A percentile compares a stretch with the other conserved stretches of the same genome.
These are phyloP conservation scores for Ophiostoma australiae DNA, from an alignment of 2,329 filamentous ascomycete species.

Conservation along the genomic window DNA sequence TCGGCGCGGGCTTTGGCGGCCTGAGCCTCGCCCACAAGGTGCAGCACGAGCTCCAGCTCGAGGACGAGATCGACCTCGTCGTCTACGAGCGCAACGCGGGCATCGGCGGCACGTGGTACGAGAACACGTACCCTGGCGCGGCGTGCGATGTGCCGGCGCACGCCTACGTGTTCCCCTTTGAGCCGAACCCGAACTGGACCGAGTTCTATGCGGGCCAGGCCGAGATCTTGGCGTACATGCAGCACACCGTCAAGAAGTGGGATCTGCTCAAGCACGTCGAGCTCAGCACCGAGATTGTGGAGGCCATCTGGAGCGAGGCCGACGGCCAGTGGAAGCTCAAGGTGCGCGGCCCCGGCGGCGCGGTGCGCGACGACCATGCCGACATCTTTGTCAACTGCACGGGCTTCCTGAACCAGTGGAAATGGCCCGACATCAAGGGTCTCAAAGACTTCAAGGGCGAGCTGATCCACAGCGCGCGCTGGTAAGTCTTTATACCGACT, in stretches of 20 bases:
- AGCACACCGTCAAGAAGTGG: slow-evolving; percentile 19
- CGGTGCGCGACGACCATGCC: slow-evolving; percentile 36
- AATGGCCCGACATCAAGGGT: slow-evolving; percentile 51
- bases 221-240: slow-evolving; percentile 40
- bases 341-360: not conserved
- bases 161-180: slow-evolving; percentile 36
- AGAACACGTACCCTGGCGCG: slow-evolving; percentile 39
- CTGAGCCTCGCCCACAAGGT: slow-evolving; percentile 4
- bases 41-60: slow-evolving; percentile 11
- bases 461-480: slow-evolving; percentile 52
- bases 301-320: slow-evolving; percentile 20
- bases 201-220: slow-evolving; percentile 44
- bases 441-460: slow-evolving; percentile 46
- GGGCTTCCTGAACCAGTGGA: slow-evolving; percentile 46
- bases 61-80: slow-evolving; percentile 30
- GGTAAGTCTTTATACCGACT: slow-evolving; percentile 28
- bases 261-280: slow-evolving; percentile 19
- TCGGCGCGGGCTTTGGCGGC: not conserved
- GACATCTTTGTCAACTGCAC: slow-evolving; percentile 46
- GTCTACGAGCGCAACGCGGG: slow-evolving; percentile 46
- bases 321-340: slow-evolving; percentile 16
- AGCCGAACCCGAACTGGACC: slow-evolving; percentile 51
- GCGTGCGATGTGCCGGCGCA: slow-evolving; percentile 24
- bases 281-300: slow-evolving; percentile 15
- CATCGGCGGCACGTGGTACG: slow-evolving; percentile 48